Evolutionary conservation across 2,329 filamentous ascomycete genomes (phyloP), one percentile per base, ranked within the genome.

Genomic region (Cladosporium velox): DNA sequence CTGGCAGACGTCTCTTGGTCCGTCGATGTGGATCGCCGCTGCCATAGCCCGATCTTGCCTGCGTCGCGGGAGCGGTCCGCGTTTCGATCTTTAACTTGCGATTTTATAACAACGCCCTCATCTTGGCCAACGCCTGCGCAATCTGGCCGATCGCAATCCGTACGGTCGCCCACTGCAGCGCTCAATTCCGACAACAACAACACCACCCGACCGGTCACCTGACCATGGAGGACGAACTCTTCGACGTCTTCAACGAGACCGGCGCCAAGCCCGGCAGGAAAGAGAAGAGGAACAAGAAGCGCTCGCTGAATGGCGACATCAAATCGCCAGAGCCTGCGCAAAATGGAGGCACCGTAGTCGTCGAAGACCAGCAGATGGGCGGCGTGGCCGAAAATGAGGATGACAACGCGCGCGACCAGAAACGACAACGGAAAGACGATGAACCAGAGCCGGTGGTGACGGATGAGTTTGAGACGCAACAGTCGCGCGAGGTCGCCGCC

Each of bases 381-480:
- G 68, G 75, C 76, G 67, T 85, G 84, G 73, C 58, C 35, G 26
- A 67, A 26, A 64, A 24, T 80, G 82, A 59, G 78, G 77, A 69
- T 63, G 73, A 54, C 79, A 55, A 63, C 35, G 83, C 70, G 74
- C 83, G 84, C 65, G 82, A 87, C 57, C 79, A 76, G 67, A 92
- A 92, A 78, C 87, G 90, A 71, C 83, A 87, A 75, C 86, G 88
- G 71, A 83, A 81, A 71, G 84, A 88, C 69, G 81, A 84, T 64
- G 90, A 90, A 73, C 87, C 87, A 11, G 90, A 90, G 68, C 92
- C 94, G 5, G 89, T 98, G 57, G 87, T 98, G 72, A 93, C 94
- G 24, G 95, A 99, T 81, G 88, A 90, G 14, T 99, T 99, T 78
- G 89, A 98, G 81, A 98, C 95, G 14, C 93, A 95, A 75, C 89